Conservation (phyloP, 1,139 yeast species). For the Saccharomyces hybrid region DNA sequence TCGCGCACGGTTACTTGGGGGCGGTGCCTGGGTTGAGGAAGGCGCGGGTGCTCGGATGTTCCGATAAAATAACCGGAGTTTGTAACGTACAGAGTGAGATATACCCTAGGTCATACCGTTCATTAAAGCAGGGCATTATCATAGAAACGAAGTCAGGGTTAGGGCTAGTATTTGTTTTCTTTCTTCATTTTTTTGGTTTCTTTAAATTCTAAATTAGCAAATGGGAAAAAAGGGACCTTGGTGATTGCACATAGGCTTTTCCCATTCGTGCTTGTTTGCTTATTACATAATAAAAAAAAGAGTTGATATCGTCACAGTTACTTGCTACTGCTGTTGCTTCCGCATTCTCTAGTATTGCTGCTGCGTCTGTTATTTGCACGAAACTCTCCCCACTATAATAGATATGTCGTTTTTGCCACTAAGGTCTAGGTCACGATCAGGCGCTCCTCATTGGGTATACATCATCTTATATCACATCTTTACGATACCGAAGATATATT, state of each 20-base stretch:
- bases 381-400: background rate
- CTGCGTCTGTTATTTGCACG: background rate
- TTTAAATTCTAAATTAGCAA: background rate
- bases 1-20: background rate
- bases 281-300: background rate
- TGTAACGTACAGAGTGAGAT: background rate
- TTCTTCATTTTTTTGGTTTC: background rate
- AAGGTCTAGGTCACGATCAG: background rate
- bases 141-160: background rate
- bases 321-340: background rate
- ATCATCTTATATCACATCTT: background rate
- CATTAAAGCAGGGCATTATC: background rate
- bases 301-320: background rate
- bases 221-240: background rate
- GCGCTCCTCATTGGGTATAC: background rate
- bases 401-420: background rate
- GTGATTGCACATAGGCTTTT: background rate
- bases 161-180: background rate
- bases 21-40: conserved; percentile 1
- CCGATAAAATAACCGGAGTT: background rate
- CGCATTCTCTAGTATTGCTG: background rate
- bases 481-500: background rate
- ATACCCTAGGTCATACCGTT: background rate
- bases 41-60: conserved; percentile 1
- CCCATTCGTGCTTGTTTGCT: background rate